Percentiles rank a stretch among this genome's conserved stretches.
Conservation (phyloP, 139 green algal genomes). For the Asterochloris erici region DNA sequence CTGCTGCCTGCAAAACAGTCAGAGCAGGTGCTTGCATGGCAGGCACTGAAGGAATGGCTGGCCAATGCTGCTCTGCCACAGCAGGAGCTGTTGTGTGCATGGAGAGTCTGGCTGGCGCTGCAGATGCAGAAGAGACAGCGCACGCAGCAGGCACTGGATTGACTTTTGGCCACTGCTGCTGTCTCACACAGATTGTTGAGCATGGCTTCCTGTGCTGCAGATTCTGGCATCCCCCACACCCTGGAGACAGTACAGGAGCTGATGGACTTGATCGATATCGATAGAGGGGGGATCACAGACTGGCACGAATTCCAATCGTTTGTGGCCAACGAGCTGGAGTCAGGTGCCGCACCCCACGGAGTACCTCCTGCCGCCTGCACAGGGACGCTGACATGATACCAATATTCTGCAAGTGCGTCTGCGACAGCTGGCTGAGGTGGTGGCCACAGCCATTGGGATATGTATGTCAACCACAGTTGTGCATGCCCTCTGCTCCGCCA, state of each 20-base stretch:
- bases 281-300: conserved; percentile 8
- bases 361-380: no score
- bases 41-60: neutral
- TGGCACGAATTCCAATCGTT: conserved; percentile 17
- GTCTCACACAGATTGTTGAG: neutral
- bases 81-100: neutral
- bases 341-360: neutral
- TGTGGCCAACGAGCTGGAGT: conserved; percentile 16
- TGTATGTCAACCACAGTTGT: no score
- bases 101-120: neutral
- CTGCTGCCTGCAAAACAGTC: neutral
- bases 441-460: no score
- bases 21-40: neutral
- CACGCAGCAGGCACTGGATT: no score
- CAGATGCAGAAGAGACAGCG: neutral
- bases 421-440: no score
- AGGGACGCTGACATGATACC: no score
- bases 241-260: conserved; percentile 5
- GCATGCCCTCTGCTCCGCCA: no score
- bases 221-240: conserved; percentile 11
- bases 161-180: no score
- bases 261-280: conserved; percentile 12
- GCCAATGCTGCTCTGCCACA: neutral
- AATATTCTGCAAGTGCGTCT: no score
- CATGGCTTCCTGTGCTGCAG: neutral